phyloP scores from a whole-genome alignment of 176 grass and related monocot species.

The Paspalum notatum region DNA sequence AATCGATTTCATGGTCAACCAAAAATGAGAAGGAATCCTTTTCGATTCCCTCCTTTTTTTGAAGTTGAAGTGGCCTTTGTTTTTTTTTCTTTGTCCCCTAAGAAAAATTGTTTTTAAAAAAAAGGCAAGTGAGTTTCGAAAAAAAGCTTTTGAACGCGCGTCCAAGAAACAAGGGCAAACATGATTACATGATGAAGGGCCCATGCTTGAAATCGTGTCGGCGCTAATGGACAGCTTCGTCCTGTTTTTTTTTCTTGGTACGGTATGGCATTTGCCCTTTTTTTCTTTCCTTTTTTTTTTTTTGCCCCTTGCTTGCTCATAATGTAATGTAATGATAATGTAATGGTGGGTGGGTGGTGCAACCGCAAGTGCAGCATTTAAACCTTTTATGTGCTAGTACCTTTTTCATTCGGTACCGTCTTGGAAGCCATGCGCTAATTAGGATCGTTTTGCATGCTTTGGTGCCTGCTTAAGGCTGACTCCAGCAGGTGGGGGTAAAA shows the following conservation, averaged over 20 bases:
- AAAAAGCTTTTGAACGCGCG: background rate
- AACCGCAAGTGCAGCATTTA: background rate
- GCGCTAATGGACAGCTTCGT: background rate
- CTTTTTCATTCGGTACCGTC: background rate
- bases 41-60: too few relatives aligned
- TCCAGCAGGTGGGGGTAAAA: too few relatives aligned
- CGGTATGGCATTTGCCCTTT: background rate
- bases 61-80: too few relatives aligned
- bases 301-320: background rate
- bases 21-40: too few relatives aligned
- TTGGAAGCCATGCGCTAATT: background rate
- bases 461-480: too few relatives aligned
- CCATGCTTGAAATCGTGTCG: constrained; percentile 24
- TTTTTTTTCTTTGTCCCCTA: too few relatives aligned
- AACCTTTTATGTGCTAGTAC: background rate
- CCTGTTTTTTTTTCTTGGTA: background rate
- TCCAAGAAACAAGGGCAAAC: background rate
- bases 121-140: background rate
- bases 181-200: background rate
- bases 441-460: too few relatives aligned
- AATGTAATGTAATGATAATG: background rate
- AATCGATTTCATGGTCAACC: too few relatives aligned
- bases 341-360: constrained; percentile 1
- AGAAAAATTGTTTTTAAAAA: background rate
- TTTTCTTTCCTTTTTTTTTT: too few relatives aligned